Evolutionary conservation across 768 basidiomycete species (phyloP).

Genomic region (Mycena haematopus): DNA sequence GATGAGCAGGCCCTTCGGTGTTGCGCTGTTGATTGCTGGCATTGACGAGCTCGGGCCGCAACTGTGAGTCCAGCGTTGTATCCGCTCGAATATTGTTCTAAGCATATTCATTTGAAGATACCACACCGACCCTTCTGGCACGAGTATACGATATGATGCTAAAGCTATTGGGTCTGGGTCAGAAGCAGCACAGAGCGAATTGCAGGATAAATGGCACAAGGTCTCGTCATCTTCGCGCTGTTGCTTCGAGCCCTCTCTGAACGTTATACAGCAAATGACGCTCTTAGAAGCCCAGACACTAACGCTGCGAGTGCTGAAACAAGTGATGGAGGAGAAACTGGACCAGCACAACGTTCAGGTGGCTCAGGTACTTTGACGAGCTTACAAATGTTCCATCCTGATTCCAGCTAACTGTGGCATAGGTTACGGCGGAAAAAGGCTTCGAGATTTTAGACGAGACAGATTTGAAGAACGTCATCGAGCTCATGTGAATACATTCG

Average conservation of each 20-base stretch:
- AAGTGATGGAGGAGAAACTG: conserved; percentile 99
- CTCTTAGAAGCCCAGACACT: conserved; percentile 87
- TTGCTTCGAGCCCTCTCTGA: not conserved
- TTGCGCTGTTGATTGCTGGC: conserved; percentile 96
- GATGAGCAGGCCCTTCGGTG: conserved; percentile 99
- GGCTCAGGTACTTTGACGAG: conserved; percentile 70
- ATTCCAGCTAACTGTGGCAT: conserved; percentile 11
- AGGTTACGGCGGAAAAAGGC: conserved; percentile 86
- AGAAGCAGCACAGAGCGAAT: conserved; percentile 95
- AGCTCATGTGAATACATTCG: conserved; percentile 66
- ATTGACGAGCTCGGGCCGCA: conserved; percentile 96
- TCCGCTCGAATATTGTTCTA: not conserved
- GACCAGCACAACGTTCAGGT: conserved; percentile 99
- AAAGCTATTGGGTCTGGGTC: conserved; percentile 99
- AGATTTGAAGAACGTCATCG: conserved; percentile 83
- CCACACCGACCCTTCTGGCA: conserved; percentile 98
- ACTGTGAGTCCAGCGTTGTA: conserved; percentile 63
- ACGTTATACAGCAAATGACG: conserved; percentile 80
- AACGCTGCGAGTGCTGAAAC: conserved; percentile 90
- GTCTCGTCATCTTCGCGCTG: conserved; percentile 46
- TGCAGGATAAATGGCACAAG: conserved; percentile 97
- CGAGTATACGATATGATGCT: conserved; percentile 95
- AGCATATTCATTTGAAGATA: conserved; percentile 57
- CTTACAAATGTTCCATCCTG: conserved; percentile 6
- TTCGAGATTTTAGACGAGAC: conserved; percentile 89